phyloP scores from a whole-genome alignment of 2,329 filamentous ascomycete genomes.

The Pseudopithomyces chartarum region DNA sequence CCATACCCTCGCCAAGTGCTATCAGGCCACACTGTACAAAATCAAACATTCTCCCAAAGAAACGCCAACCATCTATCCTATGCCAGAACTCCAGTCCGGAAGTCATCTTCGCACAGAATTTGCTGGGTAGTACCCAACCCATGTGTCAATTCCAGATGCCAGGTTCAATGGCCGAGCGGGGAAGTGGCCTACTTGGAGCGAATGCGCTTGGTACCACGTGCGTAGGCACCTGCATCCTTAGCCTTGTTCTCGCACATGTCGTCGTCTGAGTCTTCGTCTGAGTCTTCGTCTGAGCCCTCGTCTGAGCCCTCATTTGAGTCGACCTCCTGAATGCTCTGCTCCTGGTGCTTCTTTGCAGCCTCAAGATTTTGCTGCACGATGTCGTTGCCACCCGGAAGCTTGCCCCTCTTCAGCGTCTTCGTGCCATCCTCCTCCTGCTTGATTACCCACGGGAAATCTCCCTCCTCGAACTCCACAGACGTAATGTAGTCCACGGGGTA shows the following conservation, averaged over 20 bases:
- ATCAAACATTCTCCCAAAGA: slow-evolving; percentile 19
- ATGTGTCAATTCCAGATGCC: too few relatives aligned
- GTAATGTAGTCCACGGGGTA: slow-evolving; percentile 51
- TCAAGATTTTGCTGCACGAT: slow-evolving; percentile 32
- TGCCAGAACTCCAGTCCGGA: not conserved
- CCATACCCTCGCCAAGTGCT: not conserved
- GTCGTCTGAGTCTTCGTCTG: too few relatives aligned
- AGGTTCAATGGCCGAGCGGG: not conserved
- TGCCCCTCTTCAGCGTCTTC: slow-evolving; percentile 20
- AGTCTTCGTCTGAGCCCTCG: slow-evolving; percentile 12
- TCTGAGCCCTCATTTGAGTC: slow-evolving; percentile 10
- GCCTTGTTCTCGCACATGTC: too few relatives aligned
- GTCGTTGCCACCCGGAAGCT: slow-evolving; percentile 33
- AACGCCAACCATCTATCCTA: not conserved
- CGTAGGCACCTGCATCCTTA: slow-evolving; percentile 4
- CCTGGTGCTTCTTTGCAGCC: slow-evolving; percentile 18
- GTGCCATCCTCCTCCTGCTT: slow-evolving; percentile 7
- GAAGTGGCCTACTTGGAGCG: slow-evolving; percentile 9
- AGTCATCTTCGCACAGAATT: not conserved
- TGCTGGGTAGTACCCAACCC: too few relatives aligned
- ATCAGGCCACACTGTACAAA: slow-evolving; percentile 29
- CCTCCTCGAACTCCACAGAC: slow-evolving; percentile 47
- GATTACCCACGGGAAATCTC: slow-evolving; percentile 49
- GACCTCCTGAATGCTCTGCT: slow-evolving; percentile 9
- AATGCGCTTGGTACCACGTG: slow-evolving; percentile 4